A percentile compares a stretch with the other conserved stretches of the same genome.
phyloP scores from a whole-genome alignment of 805 yeast genomes.

The Blastobotrys mokoenaii region DNA sequence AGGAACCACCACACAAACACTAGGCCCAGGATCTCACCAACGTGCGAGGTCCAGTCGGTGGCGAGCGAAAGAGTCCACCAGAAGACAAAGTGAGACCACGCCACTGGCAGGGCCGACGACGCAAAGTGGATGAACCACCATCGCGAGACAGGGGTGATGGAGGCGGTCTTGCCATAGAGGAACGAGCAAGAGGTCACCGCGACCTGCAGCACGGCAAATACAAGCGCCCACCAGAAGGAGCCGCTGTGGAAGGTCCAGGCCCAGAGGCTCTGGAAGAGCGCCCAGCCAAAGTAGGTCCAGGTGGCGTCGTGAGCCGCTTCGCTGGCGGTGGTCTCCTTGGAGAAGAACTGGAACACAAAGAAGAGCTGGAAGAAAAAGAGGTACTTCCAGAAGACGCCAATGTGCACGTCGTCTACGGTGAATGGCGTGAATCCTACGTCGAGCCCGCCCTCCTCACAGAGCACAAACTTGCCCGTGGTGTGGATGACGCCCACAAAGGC shows the following conservation, averaged over 20 bases:
- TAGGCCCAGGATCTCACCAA: slow-evolving; percentile 63
- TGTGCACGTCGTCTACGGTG: background rate
- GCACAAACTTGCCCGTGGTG: background rate
- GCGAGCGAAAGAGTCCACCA: slow-evolving; percentile 84
- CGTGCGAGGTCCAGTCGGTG: slow-evolving; percentile 32
- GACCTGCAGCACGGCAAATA: background rate
- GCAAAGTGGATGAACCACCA: slow-evolving; percentile 60
- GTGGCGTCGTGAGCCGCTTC: slow-evolving; percentile 1
- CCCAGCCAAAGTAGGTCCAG: slow-evolving; percentile 1
- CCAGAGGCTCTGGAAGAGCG: slow-evolving; percentile 3
- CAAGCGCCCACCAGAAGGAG: background rate
- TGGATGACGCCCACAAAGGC: slow-evolving; percentile 1
- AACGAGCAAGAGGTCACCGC: background rate
- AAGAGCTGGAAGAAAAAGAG: slow-evolving; percentile 1
- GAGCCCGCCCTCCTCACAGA: background rate
- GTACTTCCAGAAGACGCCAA: background rate
- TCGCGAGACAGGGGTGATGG: slow-evolving; percentile 41
- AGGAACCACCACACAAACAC: slow-evolving; percentile 71
- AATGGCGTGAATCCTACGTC: background rate
- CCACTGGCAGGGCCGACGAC: slow-evolving; percentile 57
- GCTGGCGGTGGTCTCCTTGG: slow-evolving; percentile 1
- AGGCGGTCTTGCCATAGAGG: slow-evolving; percentile 44
- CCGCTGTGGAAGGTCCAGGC: slow-evolving; percentile 1
- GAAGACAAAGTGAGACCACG: slow-evolving; percentile 65
- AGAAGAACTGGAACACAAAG: slow-evolving; percentile 3